Evolutionary conservation across 805 yeast genomes (phyloP).

Genomic region (Candida cerambycidarum): DNA sequence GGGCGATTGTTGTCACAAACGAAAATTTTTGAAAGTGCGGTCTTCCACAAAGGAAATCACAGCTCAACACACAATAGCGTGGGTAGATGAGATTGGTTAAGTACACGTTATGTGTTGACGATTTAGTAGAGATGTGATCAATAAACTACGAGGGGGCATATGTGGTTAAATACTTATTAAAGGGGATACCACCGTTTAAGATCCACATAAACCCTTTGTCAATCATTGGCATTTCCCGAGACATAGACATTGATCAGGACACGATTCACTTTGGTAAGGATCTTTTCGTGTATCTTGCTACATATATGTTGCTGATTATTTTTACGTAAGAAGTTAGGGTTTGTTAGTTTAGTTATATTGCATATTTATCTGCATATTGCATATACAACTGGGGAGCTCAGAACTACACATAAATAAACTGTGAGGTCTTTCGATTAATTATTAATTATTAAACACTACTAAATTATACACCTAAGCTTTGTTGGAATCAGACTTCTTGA

Average conservation of each 20-base stretch:
- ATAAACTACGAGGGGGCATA: too few relatives aligned
- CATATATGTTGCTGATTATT: too few relatives aligned
- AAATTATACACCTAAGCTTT: conserved; percentile 10
- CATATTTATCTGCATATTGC: too few relatives aligned
- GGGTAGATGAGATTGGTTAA: not conserved
- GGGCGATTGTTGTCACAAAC: conserved; percentile 7
- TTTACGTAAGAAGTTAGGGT: too few relatives aligned
- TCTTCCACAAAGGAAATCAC: conserved; percentile 1
- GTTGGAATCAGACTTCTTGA: conserved; percentile 27
- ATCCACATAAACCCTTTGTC: too few relatives aligned
- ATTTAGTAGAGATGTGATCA: not conserved
- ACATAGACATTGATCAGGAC: too few relatives aligned
- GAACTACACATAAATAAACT: too few relatives aligned
- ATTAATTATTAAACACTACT: conserved; percentile 7
- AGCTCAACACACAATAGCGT: not conserved
- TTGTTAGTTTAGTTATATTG: too few relatives aligned
- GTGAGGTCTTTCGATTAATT: not conserved
- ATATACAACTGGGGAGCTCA: too few relatives aligned
- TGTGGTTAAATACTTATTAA: too few relatives aligned
- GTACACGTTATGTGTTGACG: not conserved
- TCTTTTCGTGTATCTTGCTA: not conserved
- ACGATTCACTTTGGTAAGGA: not conserved
- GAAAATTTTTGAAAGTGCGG: conserved; percentile 7
- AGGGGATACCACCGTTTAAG: too few relatives aligned
- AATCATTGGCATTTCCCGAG: too few relatives aligned